Conservation (phyloP, 495 filamentous ascomycete species). For the Daldinia concentrica region DNA sequence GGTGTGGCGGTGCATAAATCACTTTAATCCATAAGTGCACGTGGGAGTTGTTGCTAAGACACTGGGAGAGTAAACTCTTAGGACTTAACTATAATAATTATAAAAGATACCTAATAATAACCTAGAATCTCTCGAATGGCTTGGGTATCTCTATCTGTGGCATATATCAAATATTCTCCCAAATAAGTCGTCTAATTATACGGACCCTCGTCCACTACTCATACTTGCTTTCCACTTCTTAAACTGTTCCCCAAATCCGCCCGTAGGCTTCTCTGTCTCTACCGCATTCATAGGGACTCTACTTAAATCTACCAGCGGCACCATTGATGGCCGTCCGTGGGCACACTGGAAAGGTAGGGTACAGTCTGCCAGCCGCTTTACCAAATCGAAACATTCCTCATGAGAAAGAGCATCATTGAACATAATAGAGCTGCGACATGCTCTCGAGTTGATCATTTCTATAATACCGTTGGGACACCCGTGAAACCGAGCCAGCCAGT, state of each 20-base stretch:
- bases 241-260: constrained; percentile 37
- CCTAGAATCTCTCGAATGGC: too few species aligned
- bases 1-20: constrained; percentile 3
- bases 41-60: too few species aligned
- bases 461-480: constrained; percentile 80
- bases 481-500: constrained; percentile 68
- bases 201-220: neutral
- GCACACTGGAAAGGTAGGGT: constrained; percentile 94
- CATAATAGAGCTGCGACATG: constrained; percentile 94
- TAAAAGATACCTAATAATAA: too few species aligned
- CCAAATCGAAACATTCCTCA: constrained; percentile 71
- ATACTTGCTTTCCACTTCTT: constrained; percentile 35
- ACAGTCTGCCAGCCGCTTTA: constrained; percentile 70
- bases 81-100: too few species aligned
- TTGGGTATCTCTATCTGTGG: neutral
- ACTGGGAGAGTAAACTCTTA: too few species aligned
- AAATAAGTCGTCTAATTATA: neutral
- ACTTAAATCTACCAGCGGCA: constrained; percentile 73
- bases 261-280: constrained; percentile 11
- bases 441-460: constrained; percentile 87
- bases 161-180: neutral
- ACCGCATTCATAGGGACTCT: constrained; percentile 11
- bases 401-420: constrained; percentile 83
- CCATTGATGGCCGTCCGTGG: constrained; percentile 82
- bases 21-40: neutral